A percentile compares a stretch with the other conserved stretches of the same genome.
Evolutionary conservation across 306 rosid species (phyloP).

Genomic region (Corylus heterophylla): DNA sequence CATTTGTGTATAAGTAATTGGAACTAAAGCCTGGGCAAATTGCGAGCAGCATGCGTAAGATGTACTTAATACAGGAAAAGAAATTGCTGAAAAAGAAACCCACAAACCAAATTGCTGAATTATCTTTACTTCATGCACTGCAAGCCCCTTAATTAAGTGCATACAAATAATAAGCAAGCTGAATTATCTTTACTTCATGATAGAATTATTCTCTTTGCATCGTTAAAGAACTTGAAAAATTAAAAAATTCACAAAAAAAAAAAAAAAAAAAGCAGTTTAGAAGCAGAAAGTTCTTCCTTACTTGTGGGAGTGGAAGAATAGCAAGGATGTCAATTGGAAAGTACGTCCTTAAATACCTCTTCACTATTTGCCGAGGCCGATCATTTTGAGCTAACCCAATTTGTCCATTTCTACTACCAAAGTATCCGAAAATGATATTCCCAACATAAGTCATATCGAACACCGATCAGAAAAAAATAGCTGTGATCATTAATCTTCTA

Average conservation of each 20-base stretch:
- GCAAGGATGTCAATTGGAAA: slow-evolving; percentile 83
- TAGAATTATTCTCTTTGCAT: too few relatives aligned
- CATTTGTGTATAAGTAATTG: slow-evolving; percentile 54
- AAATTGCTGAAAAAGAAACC: too few relatives aligned
- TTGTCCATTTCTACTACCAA: slow-evolving; percentile 56
- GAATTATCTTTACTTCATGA: too few relatives aligned
- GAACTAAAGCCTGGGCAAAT: slow-evolving; percentile 58
- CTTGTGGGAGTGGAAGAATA: slow-evolving; percentile 96
- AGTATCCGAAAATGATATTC: slow-evolving; percentile 82
- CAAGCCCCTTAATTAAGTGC: too few relatives aligned
- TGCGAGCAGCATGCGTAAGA: slow-evolving; percentile 53
- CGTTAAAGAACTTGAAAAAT: too few relatives aligned
- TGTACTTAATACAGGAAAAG: slow-evolving; percentile 39
- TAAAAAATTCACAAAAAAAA: too few relatives aligned
- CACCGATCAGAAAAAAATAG: slow-evolving; percentile 70
- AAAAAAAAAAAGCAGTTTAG: background rate
- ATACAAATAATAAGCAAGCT: too few relatives aligned
- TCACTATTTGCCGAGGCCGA: slow-evolving; percentile 65
- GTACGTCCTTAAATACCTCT: slow-evolving; percentile 62
- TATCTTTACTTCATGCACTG: too few relatives aligned
- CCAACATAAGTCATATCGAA: slow-evolving; percentile 70
- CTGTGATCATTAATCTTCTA: slow-evolving; percentile 60
- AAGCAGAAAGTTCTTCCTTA: slow-evolving; percentile 5
- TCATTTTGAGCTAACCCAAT: too few relatives aligned
- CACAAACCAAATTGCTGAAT: too few relatives aligned